Evolutionary conservation across 257 asterid species (phyloP).

Genomic region (Solanum gracilifrons): DNA sequence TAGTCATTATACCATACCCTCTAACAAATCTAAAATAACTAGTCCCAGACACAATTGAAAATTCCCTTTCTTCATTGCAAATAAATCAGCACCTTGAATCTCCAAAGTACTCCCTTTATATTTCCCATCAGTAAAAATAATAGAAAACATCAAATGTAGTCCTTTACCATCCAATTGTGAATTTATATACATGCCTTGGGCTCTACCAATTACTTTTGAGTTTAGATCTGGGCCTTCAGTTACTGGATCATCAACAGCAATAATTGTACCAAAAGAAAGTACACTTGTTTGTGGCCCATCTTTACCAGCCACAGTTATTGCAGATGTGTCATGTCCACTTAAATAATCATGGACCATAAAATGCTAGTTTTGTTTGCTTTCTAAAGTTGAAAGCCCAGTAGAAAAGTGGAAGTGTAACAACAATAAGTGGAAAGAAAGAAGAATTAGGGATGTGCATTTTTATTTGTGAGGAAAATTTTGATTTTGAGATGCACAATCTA

Average conservation of each 20-base stretch:
- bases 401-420: conserved; percentile 14
- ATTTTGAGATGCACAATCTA: neutral
- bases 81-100: conserved; percentile 37
- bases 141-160: conserved; percentile 29
- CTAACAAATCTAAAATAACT: conserved; percentile 33
- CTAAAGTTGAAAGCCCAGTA: conserved; percentile 14
- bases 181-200: conserved; percentile 42
- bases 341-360: conserved; percentile 42
- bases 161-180: conserved; percentile 43
- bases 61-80: conserved; percentile 27
- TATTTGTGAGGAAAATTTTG: neutral
- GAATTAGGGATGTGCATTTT: neutral
- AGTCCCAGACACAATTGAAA: conserved; percentile 33
- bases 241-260: conserved; percentile 36
- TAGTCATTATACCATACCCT: conserved; percentile 43
- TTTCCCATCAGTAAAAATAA: conserved; percentile 31
- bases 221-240: conserved; percentile 28
- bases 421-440: conserved; percentile 10
- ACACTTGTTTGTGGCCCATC: conserved; percentile 20
- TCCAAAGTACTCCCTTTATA: conserved; percentile 39
- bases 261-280: conserved; percentile 28
- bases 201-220: conserved; percentile 37
- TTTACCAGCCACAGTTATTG: conserved; percentile 29
- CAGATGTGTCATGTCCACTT: conserved; percentile 27
- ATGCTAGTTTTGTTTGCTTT: conserved; percentile 22